Evolutionary conservation across 2,329 filamentous ascomycete genomes (phyloP), one percentile per base, ranked within the genome.

Genomic region (Hypomyces perniciosus): DNA sequence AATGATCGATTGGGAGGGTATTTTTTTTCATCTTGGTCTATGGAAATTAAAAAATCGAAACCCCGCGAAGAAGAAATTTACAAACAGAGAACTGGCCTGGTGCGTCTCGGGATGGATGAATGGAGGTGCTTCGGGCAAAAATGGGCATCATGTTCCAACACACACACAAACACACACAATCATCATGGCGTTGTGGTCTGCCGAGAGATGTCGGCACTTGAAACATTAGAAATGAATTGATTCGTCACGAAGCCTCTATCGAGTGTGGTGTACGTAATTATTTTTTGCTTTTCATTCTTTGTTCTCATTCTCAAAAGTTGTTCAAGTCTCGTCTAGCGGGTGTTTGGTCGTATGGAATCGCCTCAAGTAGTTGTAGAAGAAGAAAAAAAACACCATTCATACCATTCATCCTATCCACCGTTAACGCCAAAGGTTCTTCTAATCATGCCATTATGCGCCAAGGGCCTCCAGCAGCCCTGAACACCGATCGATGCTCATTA

Each of bases 161-260:
- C 43, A 40, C 35, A 49, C 50, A 30, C 41, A 49, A 46, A 41
- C 46, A 46, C 50, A 48, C 55, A 56, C 59, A 64, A 58, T 58
- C 62, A 67, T 65, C 60, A 63, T 61, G 66, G 68, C 68, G 68
- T 68, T 69, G 67, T 62, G 64, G 67, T 62, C 61, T 58, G 64
- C 61, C 62, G 59, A 61, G 58, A 52, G 39, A 29, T 58, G 61
- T 60, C 59, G 61, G 59, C 61, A 62, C 54, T 61, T 59, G 52
- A 61, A 56, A 62, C 59, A 58, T 60, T 66, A 63, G 61, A 59
- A 64, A 62, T 58, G 63, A 62, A 62, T 64, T 67, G 60, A 67
- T 64, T 60, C 60, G 57, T 65, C 60, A 62, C 50, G 37, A 49
- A 56, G 13, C 51, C 43, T 57, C 34, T 51, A 49, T 43, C 30